A percentile compares a stretch with the other conserved stretches of the same genome.
Conservation (phyloP, 176 grass and related monocot genomes). For the Carex myosuroides region DNA sequence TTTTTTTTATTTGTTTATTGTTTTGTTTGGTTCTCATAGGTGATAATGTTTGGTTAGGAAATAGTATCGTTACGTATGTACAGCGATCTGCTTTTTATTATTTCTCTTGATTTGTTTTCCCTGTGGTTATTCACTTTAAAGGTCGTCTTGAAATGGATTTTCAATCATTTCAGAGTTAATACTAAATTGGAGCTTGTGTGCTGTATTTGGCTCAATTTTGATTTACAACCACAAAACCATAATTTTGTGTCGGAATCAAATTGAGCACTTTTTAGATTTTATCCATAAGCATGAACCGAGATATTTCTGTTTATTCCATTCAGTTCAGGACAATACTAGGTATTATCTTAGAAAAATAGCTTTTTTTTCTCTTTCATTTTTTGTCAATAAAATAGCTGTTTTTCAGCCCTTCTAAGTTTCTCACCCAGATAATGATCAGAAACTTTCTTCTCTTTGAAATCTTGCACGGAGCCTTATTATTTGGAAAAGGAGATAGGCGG, state of each 20-base stretch:
- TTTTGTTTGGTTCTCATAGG: conserved; percentile 4
- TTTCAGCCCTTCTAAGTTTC: too few relatives aligned
- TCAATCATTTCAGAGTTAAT: neutral
- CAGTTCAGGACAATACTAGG: neutral
- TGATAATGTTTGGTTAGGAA: neutral
- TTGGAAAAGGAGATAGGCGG: neutral
- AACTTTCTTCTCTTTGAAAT: neutral
- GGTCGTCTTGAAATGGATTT: neutral
- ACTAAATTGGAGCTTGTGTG: neutral
- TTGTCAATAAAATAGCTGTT: too few relatives aligned
- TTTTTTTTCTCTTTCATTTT: too few relatives aligned
- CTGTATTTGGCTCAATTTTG: neutral
- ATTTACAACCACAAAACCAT: neutral
- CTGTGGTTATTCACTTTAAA: neutral
- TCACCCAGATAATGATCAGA: too few relatives aligned
- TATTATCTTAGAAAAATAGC: too few relatives aligned
- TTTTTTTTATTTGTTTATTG: neutral
- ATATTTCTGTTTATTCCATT: neutral
- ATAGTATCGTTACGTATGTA: neutral
- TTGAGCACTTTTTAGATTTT: neutral
- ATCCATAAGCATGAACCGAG: neutral
- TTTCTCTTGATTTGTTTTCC: neutral
- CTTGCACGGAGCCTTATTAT: neutral
- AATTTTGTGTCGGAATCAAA: neutral
- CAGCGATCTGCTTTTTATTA: neutral